phyloP scores from a whole-genome alignment of 768 basidiomycete species.

The Symmetrospora coprosmae region DNA sequence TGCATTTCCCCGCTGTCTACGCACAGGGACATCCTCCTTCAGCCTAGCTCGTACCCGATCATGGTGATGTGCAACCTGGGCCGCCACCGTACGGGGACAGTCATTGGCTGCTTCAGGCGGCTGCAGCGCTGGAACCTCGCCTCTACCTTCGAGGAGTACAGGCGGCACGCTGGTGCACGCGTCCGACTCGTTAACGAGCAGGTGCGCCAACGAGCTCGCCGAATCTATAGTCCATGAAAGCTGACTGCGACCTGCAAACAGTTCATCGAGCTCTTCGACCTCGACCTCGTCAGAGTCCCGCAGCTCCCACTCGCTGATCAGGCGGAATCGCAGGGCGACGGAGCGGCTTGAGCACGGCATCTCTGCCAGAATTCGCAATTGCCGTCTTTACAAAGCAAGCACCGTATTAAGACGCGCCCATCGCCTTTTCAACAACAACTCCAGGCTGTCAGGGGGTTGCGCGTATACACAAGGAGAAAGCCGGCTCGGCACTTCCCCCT shows the following conservation, averaged over 20 bases:
- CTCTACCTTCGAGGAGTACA: conserved; percentile 35
- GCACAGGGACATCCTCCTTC: conserved; percentile 34
- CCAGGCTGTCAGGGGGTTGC: too few relatives aligned
- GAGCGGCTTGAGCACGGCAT: too few relatives aligned
- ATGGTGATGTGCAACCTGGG: conserved; percentile 37
- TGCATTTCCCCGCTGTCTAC: background rate
- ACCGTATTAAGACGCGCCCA: too few relatives aligned
- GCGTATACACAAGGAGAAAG: too few relatives aligned
- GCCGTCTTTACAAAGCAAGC: too few relatives aligned
- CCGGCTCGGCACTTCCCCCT: too few relatives aligned
- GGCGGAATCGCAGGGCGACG: too few relatives aligned
- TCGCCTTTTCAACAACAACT: too few relatives aligned
- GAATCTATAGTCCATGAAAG: background rate
- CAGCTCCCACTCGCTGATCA: background rate
- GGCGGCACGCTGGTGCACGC: conserved; percentile 37
- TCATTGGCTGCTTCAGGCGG: conserved; percentile 39
- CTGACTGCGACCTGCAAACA: conserved; percentile 14
- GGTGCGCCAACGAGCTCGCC: conserved; percentile 23
- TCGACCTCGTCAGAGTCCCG: conserved; percentile 34
- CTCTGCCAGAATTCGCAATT: too few relatives aligned
- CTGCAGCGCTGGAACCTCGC: conserved; percentile 37
- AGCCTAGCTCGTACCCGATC: conserved; percentile 35
- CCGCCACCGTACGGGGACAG: conserved; percentile 40
- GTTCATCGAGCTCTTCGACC: conserved; percentile 41
- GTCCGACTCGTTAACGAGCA: conserved; percentile 37